A percentile compares a stretch with the other conserved stretches of the same genome.
Evolutionary conservation across 192 early-diverging fungal genomes (phyloP).

Genomic region (Rhizophagus prolifer): DNA sequence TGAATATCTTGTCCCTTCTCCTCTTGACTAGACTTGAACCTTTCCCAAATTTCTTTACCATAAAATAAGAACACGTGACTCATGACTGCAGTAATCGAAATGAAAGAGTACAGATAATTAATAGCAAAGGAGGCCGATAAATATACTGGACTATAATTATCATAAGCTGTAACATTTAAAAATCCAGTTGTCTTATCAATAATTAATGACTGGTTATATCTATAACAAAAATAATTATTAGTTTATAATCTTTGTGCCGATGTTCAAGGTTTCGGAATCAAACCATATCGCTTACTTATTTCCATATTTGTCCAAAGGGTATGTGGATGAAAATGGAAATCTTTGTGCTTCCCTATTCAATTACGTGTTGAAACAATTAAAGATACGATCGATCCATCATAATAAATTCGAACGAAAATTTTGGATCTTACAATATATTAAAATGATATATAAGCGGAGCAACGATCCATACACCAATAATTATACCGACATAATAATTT

Average conservation of each 20-base stretch:
- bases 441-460: not conserved
- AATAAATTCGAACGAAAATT: not conserved
- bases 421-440: conserved; percentile 15
- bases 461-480: conserved; percentile 39
- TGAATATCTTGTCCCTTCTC: conserved; percentile 26
- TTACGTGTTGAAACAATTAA: not conserved
- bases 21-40: conserved; percentile 25
- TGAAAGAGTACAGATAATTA: conserved; percentile 60
- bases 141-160: conserved; percentile 53
- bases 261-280: not conserved
- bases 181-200: conserved; percentile 36
- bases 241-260: not conserved
- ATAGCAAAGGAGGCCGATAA: conserved; percentile 60
- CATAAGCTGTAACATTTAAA: conserved; percentile 55
- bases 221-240: not conserved
- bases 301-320: conserved; percentile 9
- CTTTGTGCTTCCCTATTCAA: conserved; percentile 4
- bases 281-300: not conserved
- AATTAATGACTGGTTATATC: conserved; percentile 53
- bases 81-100: conserved; percentile 56
- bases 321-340: not conserved
- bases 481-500: conserved; percentile 65
- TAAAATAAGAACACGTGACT: conserved; percentile 57
- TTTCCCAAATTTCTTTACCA: conserved; percentile 56
- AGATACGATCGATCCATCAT: not conserved